Base-by-base conservation (phyloP, 2,329 filamentous ascomycete species). In the Apiospora saccharicola region DNA sequence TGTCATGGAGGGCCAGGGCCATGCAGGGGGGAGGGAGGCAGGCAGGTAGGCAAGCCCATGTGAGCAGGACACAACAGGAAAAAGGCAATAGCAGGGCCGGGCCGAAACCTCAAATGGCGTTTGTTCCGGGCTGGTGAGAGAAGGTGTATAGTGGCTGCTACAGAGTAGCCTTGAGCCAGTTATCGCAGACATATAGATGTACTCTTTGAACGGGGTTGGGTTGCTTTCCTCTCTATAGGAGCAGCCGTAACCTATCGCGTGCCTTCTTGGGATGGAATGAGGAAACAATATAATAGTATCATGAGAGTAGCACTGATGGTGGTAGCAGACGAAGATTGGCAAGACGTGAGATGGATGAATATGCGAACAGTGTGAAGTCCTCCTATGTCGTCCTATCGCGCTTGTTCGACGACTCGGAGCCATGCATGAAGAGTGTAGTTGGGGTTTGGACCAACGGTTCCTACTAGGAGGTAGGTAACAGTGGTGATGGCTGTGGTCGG, bases 81-180 rank as follows among this genome's bases (percentile, higher is more conserved):
- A 57, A 24, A 41, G 34, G 53, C 53, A 61, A 41, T 41, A n/a
- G 34, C 57, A 37, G 22, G 57, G n/a, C 19, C 57, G 57, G 57
- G 57, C 57, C 57, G 57, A 41, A 64, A 41, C 19, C 53, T 61
- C 30, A 24, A 41, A 64, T 64, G 57, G 53, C 12, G 30, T 16
- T 30, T 37, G 30, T 37, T 61, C 53, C 16, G 53, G 53, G 53
- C 53, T 61, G 53, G 30, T 30, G 30, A 37, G 16, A 37, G 53
- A 61, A 61, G 53, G 19, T 57, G 51, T 24, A 57, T 30, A 57
- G 14, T 57, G 30, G 12, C 51, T 57, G 51, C 51, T 19, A 57
- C 16, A 26, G 8, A 26, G 51, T 14, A 13, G 51, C 51, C 51
- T 10, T 34, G 51, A 10, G 49, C 10, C 49, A 24, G 49, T 12